Evolutionary conservation across 148 eudicot genomes (phyloP), one percentile per base, ranked within the genome.

Genomic region (Camellia granthamiana): DNA sequence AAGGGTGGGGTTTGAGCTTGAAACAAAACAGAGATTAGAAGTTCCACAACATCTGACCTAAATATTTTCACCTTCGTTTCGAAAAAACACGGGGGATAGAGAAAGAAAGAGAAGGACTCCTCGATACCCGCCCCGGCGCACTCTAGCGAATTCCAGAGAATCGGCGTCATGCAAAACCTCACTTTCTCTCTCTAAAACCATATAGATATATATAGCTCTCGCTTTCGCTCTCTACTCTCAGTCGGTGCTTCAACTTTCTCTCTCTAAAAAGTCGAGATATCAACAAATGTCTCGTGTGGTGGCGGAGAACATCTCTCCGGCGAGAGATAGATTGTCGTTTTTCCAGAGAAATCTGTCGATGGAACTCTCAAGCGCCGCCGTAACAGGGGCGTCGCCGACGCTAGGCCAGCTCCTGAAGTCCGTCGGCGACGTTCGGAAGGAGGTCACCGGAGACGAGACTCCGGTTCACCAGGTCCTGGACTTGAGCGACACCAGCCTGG

Each of bases 381-480:
- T 70, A 1, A 54, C 79, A 1, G 42, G 65, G 8, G 44, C 76
- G n/a, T 85, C 85, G 0, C 94, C 92, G 13, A 95, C 98, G 0
- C 86, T 93, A 0, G 97, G 94, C 1, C 90, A 89, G 72, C 86
- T 95, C 0, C 81, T 94, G 30, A 90, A 94, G 81, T 74, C 81
- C 23, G 97, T 94, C 10, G 95, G 95, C 1, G 98, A 92, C 64
- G 91, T 74, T 1, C 66, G 93, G 1, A 90, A 86, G 63, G 92
- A 91, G 19, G 88, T 46, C 14, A 81, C 87, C 41, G 97, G 95
- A 0, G 95, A 94, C 49, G 91, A 91, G 58, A 91, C 98, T 0
- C 98, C 97, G 5, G 86, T 86, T 1, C 98, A 95, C 77, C 90
- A 88, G 44, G 86, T 84, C 0, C 81, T 93, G 44, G 86, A 88